Conservation (phyloP, 2,329 filamentous ascomycete genomes). For the Gaeumannomyces sp. region DNA sequence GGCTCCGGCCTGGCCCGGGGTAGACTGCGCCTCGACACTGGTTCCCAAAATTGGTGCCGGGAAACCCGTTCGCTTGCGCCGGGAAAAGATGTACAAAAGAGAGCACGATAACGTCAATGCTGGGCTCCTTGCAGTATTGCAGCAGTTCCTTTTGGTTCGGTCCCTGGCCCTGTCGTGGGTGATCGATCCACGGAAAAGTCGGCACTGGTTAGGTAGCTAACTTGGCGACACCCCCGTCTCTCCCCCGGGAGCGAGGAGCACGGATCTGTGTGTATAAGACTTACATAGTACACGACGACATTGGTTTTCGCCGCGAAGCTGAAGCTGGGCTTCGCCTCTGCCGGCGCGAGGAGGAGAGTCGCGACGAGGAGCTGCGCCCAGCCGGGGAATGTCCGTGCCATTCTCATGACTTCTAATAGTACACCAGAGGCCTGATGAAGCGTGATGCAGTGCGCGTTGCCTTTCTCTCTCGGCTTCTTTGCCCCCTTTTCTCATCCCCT, state of each 20-base stretch:
- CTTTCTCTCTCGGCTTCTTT: neutral
- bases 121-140: constrained; percentile 31
- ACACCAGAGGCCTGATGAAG: neutral
- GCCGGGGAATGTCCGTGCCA: neutral
- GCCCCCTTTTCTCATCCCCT: neutral
- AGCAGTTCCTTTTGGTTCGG: constrained; percentile 28
- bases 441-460: neutral
- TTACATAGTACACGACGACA: constrained; percentile 37
- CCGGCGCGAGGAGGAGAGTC: neutral
- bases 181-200: neutral
- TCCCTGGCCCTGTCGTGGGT: constrained; percentile 30
- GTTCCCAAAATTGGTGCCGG: constrained; percentile 35
- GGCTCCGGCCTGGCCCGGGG: constrained; percentile 26
- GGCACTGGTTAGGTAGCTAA: neutral
- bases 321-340: constrained; percentile 17
- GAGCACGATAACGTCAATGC: constrained; percentile 36
- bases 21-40: constrained; percentile 29
- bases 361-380: neutral
- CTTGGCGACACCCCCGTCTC: neutral
- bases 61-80: constrained; percentile 34
- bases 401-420: neutral
- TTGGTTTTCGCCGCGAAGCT: constrained; percentile 29
- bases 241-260: neutral
- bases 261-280: constrained; percentile 4
- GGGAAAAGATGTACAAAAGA: constrained; percentile 37